These are phyloP conservation scores for Syncephalastrum sp. DNA, from an alignment of 371 early-diverging fungal genomes.

Conservation along the genomic window DNA sequence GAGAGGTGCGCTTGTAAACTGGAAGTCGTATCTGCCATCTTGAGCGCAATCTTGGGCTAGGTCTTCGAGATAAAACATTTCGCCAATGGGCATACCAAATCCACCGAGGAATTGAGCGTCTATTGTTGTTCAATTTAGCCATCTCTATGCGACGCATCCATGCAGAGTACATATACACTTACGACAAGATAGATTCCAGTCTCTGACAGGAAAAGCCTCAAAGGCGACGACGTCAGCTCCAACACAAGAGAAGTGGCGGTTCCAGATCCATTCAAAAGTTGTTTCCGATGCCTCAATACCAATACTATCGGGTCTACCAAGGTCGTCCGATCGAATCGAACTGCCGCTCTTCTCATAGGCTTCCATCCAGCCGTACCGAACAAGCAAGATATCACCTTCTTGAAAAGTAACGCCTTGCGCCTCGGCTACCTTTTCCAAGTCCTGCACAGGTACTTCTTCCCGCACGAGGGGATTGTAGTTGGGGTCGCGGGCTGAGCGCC, in stretches of 20 bases:
- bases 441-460: conserved; percentile 31
- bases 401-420: conserved; percentile 35
- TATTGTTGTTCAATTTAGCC: too few relatives aligned
- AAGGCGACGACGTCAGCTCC: conserved; percentile 31
- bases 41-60: conserved; percentile 41
- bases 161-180: conserved; percentile 14
- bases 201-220: conserved; percentile 35
- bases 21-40: conserved; percentile 34
- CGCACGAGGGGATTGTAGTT: conserved; percentile 31
- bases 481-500: conserved; percentile 27
- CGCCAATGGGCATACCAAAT: conserved; percentile 47
- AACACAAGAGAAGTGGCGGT: conserved; percentile 46
- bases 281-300: conserved; percentile 42
- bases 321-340: background rate
- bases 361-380: conserved; percentile 41
- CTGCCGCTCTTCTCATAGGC: conserved; percentile 11
- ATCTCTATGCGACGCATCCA: too few relatives aligned
- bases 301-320: conserved; percentile 19
- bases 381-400: conserved; percentile 38
- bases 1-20: conserved; percentile 45
- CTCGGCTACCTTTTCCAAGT: conserved; percentile 33
- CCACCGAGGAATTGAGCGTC: conserved; percentile 37
- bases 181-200: conserved; percentile 21
- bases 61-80: conserved; percentile 36
- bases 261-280: conserved; percentile 45